These are phyloP conservation scores for Lachancea waltii DNA, from an alignment of 805 yeast genomes.

Conservation along the genomic window DNA sequence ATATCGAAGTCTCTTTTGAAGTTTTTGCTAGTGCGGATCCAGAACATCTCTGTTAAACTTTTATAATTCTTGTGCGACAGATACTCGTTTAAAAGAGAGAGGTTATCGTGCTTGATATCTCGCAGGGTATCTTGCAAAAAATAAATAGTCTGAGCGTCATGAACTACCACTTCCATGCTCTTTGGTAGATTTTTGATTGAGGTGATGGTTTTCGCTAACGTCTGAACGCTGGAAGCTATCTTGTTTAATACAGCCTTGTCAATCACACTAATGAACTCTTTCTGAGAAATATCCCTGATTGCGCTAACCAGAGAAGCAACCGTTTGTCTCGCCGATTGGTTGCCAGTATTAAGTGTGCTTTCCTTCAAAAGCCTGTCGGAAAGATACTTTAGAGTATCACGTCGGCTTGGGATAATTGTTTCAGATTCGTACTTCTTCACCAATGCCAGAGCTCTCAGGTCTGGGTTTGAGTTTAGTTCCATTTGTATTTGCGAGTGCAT, in stretches of 20 bases:
- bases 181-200: conserved; percentile 24
- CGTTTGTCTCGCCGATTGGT: conserved; percentile 8
- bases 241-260: conserved; percentile 21
- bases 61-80: conserved; percentile 13
- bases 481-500: conserved; percentile 24
- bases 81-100: conserved; percentile 17
- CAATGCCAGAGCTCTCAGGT: conserved; percentile 23
- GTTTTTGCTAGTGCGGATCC: conserved; percentile 21
- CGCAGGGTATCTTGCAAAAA: conserved; percentile 18
- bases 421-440: conserved; percentile 22
- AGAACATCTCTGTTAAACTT: conserved; percentile 17
- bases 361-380: conserved; percentile 15
- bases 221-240: conserved; percentile 17
- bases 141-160: conserved; percentile 13
- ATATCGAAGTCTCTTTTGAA: conserved; percentile 31
- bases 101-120: conserved; percentile 12
- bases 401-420: conserved; percentile 18
- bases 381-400: conserved; percentile 17
- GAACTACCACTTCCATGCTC: conserved; percentile 19
- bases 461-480: conserved; percentile 22
- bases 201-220: conserved; percentile 24
- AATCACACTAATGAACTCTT: conserved; percentile 19
- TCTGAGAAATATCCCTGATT: conserved; percentile 19
- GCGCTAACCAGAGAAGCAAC: conserved; percentile 14
- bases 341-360: conserved; percentile 11